A percentile compares a stretch with the other conserved stretches of the same genome.
Evolutionary conservation across 2,329 filamentous ascomycete genomes (phyloP).

Genomic region (Cladosporium phlei): DNA sequence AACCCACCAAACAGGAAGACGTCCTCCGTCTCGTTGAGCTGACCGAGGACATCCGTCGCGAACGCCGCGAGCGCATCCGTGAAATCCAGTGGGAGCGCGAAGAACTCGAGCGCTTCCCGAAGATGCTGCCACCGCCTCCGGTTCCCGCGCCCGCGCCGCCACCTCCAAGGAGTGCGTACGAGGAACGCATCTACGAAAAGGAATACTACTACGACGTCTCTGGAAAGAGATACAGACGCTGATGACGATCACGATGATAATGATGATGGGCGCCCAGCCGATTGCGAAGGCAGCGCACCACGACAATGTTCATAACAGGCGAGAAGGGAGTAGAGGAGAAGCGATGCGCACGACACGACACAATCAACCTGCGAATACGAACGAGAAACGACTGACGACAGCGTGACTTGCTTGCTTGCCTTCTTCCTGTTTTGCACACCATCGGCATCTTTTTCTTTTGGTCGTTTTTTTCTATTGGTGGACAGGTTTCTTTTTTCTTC

Average conservation of each 20-base stretch:
- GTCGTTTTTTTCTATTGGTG: too few species aligned
- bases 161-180: constrained; percentile 44
- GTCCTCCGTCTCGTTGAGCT: constrained; percentile 78
- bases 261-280: neutral
- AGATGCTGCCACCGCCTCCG: constrained; percentile 30
- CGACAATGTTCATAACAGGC: too few species aligned
- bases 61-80: constrained; percentile 54
- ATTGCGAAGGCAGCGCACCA: too few species aligned
- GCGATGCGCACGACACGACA: too few species aligned
- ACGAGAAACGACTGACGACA: too few species aligned
- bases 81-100: constrained; percentile 60
- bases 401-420: too few species aligned
- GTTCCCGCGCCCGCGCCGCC: constrained; percentile 40
- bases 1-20: constrained; percentile 62
- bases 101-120: constrained; percentile 47
- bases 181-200: constrained; percentile 62
- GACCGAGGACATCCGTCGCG: constrained; percentile 73
- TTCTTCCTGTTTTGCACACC: too few species aligned
- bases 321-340: too few species aligned
- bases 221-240: constrained; percentile 20
- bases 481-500: too few species aligned
- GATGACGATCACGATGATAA: neutral
- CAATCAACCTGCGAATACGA: too few species aligned
- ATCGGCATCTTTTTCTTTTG: too few species aligned
- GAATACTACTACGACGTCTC: constrained; percentile 61